A percentile compares a stretch with the other conserved stretches of the same genome.
phyloP scores from a whole-genome alignment of 1,284 basidiomycete genomes.

The Ceratobasidium theobromae region DNA sequence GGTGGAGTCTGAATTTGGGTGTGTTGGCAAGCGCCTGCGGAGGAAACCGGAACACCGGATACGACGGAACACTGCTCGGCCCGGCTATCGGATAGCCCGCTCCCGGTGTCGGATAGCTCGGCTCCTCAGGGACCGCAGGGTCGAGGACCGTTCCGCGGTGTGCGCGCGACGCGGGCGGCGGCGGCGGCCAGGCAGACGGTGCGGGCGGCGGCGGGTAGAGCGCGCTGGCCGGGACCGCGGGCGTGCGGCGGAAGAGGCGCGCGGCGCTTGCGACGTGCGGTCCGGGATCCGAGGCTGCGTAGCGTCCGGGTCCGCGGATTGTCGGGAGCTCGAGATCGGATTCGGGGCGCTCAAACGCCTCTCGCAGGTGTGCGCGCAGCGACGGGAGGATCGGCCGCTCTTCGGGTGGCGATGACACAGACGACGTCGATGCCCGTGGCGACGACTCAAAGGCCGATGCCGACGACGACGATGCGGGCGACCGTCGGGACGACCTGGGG shows the following conservation, averaged over 20 bases:
- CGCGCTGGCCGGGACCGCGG: not conserved
- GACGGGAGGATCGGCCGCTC: conserved; percentile 20
- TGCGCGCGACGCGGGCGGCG: conserved; percentile 5
- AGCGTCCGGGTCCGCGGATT: not conserved
- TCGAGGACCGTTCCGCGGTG: conserved; percentile 5
- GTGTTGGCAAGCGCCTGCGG: conserved; percentile 17
- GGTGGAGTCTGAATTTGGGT: conserved; percentile 28
- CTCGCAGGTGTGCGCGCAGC: conserved; percentile 6
- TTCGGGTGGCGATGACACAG: conserved; percentile 10
- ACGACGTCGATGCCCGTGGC: conserved; percentile 1
- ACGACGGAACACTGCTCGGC: conserved; percentile 2
- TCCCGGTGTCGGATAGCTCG: conserved; percentile 16
- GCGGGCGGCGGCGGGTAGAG: conserved; percentile 16
- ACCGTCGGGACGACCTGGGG: not conserved
- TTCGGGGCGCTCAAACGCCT: conserved; percentile 4
- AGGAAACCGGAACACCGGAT: conserved; percentile 27
- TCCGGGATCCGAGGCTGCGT: conserved; percentile 23
- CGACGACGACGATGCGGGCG: conserved; percentile 17
- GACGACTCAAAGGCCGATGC: conserved; percentile 6
- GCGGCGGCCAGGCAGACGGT: conserved; percentile 17
- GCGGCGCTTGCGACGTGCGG: conserved; percentile 16
- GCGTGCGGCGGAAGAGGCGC: not conserved
- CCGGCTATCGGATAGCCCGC: conserved; percentile 24
- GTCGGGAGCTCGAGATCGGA: conserved; percentile 13
- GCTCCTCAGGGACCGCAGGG: conserved; percentile 14